phyloP scores from a whole-genome alignment of 1,284 basidiomycete genomes.

The Agroathelia rolfsii region DNA sequence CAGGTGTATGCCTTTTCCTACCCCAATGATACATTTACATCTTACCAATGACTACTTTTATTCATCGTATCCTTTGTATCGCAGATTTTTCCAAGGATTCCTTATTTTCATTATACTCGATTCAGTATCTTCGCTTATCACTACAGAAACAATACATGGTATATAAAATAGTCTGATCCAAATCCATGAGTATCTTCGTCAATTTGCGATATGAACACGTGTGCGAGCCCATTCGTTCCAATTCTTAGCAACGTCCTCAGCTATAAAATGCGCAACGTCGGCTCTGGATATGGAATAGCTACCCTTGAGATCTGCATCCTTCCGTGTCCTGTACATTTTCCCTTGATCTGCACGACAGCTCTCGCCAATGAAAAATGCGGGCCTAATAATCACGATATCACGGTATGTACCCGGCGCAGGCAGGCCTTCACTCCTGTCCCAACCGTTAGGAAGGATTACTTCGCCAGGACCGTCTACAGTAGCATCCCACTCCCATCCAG shows the following conservation, averaged over 20 bases:
- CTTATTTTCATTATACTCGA: too few species aligned
- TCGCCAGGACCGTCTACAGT: constrained; percentile 23
- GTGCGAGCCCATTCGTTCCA: constrained; percentile 48
- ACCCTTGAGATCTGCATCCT: constrained; percentile 26
- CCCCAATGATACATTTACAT: too few species aligned
- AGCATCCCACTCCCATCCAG: constrained; percentile 35
- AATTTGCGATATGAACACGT: constrained; percentile 31
- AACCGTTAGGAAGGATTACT: constrained; percentile 29
- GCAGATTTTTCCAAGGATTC: too few species aligned
- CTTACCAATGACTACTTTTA: too few species aligned
- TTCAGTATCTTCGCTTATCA: too few species aligned
- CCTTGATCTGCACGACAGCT: constrained; percentile 36
- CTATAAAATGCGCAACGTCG: constrained; percentile 60
- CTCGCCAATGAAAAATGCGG: constrained; percentile 49
- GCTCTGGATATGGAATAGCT: constrained; percentile 47
- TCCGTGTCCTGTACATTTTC: constrained; percentile 10
- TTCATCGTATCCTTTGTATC: too few species aligned
- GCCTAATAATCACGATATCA: constrained; percentile 40
- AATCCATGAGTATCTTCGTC: too few species aligned
- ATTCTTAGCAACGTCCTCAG: constrained; percentile 31
- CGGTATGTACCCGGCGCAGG: constrained; percentile 32
- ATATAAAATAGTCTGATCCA: too few species aligned
- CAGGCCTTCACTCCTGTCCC: constrained; percentile 29
- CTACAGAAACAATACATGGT: too few species aligned
- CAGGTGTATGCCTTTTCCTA: too few species aligned